Base-by-base conservation (phyloP, 2,329 filamentous ascomycete genomes). In the Xylaria hypoxylon region DNA sequence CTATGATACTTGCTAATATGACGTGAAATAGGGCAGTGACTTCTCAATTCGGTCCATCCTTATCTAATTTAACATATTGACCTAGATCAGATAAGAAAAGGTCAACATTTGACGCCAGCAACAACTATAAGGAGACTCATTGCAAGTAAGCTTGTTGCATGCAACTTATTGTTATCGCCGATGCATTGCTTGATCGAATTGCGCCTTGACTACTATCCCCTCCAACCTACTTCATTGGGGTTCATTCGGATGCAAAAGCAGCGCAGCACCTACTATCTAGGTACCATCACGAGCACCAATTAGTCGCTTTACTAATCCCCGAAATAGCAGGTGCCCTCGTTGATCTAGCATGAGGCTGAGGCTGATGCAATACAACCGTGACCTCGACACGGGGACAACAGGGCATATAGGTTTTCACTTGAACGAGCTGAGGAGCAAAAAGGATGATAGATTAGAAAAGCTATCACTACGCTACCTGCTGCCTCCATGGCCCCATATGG, bases 171-270 rank as follows among this genome's bases (percentile, higher is more conserved):
- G 26, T 57, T 44, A 28, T 13, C 24, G 22, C 17, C 7, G 22
- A 22, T 40, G 33, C 15, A 19, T 35, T 42, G 35, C 26, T 22
- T 35, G 17, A 53, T 42, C 47, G 31, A 55, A 51, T 38, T 13
- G 50, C 42, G 40, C 24, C 13, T 48, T 10, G 28, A 55, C 26
- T 35, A 38, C 56, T 19, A 3, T 35, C 26, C 22, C 19, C 50
- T 47, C 5, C 44, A 59, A 64, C 64, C 64, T 60, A 58, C 64
- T 67, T 11, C n/a, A 64, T 64, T 61, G n/a, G 57, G 61, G 24
- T 58, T 44, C 51, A 64, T 13, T 10, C 13, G 22, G 3, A 38
- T 13, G 17, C 22, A n/a, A 59, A 40, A 55, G 26, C 59, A 38
- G 19, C 11, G 8, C 26, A 28, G 48, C 17, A 13, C 15, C n/a